phyloP scores from a whole-genome alignment of 352 stramenopile species.

The Phytophthora citrophthora region DNA sequence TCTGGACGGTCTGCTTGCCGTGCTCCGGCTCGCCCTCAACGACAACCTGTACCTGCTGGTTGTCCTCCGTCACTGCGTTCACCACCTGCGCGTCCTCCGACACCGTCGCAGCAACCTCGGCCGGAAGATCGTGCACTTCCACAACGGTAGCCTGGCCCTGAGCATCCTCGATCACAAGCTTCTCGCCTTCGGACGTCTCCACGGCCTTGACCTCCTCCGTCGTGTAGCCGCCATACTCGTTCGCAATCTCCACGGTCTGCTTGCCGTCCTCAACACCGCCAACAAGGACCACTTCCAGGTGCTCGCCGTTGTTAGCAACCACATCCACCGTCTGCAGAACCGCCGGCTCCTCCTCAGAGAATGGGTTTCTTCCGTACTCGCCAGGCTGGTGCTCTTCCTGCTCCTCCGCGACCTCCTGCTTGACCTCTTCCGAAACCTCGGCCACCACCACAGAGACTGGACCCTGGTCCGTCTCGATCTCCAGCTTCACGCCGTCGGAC shows the following conservation, averaged over 20 bases:
- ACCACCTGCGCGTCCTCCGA: constrained; percentile 13
- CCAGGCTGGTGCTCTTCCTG: no score
- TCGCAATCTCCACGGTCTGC: constrained; percentile 9
- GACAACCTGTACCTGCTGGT: constrained; percentile 10
- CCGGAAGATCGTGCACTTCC: constrained; percentile 9
- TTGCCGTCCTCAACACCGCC: constrained; percentile 11
- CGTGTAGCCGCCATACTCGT: constrained; percentile 12
- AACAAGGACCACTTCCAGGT: constrained; percentile 8
- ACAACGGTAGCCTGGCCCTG: constrained; percentile 3
- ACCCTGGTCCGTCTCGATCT: constrained; percentile 6
- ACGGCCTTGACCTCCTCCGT: constrained; percentile 6
- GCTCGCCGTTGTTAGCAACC: constrained; percentile 2
- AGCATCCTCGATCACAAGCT: constrained; percentile 8
- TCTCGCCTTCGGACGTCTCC: constrained; percentile 9
- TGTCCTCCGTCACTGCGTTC: constrained; percentile 8
- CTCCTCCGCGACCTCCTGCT: neutral
- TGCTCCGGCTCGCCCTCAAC: constrained; percentile 16
- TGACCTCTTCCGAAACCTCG: constrained; percentile 7
- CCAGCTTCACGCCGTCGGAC: constrained; percentile 7
- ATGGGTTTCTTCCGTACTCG: no score
- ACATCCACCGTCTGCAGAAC: constrained; percentile 11
- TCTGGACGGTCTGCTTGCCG: constrained; percentile 9
- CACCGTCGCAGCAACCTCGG: constrained; percentile 21
- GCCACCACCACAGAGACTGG: constrained; percentile 5
- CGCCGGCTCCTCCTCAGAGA: no score